A percentile compares a stretch with the other conserved stretches of the same genome.
Evolutionary conservation across 768 basidiomycete species (phyloP).

Genomic region (Glaciozyma martinii): DNA sequence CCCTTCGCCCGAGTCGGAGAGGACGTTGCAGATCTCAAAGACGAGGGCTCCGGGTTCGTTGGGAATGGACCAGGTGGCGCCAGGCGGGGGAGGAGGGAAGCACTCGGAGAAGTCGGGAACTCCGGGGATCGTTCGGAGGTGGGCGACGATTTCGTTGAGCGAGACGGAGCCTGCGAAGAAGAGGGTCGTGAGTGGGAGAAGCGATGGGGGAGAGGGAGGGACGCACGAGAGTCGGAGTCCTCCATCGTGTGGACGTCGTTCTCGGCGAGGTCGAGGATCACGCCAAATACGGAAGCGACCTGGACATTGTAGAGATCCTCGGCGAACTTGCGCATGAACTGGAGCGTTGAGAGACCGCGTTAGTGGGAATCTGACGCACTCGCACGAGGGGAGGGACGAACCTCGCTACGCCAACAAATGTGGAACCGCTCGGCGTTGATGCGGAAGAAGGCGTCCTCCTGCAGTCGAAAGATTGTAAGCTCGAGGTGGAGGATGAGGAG

Average conservation of each 20-base stretch:
- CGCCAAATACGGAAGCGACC: slow-evolving; percentile 17
- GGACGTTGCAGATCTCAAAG: slow-evolving; percentile 21
- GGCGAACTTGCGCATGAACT: slow-evolving; percentile 72
- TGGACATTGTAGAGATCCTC: slow-evolving; percentile 65
- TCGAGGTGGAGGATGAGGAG: neutral
- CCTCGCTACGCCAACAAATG: slow-evolving; percentile 56
- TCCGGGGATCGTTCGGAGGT: too few species aligned
- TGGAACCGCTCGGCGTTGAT: slow-evolving; percentile 85
- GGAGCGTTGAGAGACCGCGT: slow-evolving; percentile 4
- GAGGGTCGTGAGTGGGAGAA: neutral
- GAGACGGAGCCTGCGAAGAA: slow-evolving; percentile 27
- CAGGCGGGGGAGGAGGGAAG: neutral
- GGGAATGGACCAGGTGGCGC: too few species aligned
- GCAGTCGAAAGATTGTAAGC: neutral
- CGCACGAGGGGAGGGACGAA: neutral
- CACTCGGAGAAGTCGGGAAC: too few species aligned
- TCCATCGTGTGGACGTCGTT: slow-evolving; percentile 14
- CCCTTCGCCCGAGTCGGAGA: slow-evolving; percentile 16
- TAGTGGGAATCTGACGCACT: too few species aligned
- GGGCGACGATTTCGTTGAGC: slow-evolving; percentile 28
- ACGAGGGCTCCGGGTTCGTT: slow-evolving; percentile 14
- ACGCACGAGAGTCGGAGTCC: slow-evolving; percentile 7
- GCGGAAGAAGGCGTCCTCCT: slow-evolving; percentile 63
- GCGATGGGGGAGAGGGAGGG: neutral
- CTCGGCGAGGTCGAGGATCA: slow-evolving; percentile 24